A percentile compares a stretch with the other conserved stretches of the same genome.
phyloP scores from a whole-genome alignment of 257 asterid genomes.

The Jasminum sambac region DNA sequence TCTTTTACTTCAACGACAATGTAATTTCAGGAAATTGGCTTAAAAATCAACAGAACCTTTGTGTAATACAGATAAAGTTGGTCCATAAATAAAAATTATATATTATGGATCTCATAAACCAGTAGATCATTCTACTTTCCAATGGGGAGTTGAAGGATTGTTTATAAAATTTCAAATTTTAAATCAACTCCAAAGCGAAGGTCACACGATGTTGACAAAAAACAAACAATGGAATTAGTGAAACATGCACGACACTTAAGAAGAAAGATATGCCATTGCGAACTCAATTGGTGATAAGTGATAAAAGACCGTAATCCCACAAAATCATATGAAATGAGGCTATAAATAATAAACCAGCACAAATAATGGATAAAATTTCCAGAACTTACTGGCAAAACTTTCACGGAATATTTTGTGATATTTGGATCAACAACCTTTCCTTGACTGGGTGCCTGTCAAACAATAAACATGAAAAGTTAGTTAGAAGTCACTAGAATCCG shows the following conservation, averaged over 20 bases:
- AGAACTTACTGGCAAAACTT: slow-evolving; percentile 81
- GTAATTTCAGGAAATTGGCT: not conserved
- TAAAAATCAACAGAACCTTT: not conserved
- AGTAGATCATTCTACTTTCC: not conserved
- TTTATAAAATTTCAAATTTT: not conserved
- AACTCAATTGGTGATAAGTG: not conserved
- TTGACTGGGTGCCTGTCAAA: slow-evolving; percentile 60
- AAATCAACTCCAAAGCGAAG: not conserved
- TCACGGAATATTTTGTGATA: slow-evolving; percentile 68
- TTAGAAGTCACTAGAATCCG: not conserved
- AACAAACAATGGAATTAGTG: not conserved
- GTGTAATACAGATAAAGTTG: not conserved
- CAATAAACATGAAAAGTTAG: slow-evolving; percentile 8
- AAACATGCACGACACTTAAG: not conserved
- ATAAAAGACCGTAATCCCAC: not conserved
- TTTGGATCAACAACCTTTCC: slow-evolving; percentile 72
- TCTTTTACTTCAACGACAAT: not conserved
- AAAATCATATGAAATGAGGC: not conserved
- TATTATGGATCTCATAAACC: not conserved
- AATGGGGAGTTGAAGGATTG: not conserved
- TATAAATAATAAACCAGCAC: not conserved
- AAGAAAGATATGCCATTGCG: not conserved
- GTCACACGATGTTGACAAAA: not conserved
- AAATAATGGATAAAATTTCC: slow-evolving; percentile 8
- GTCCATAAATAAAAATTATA: not conserved